Percentiles rank a stretch among this genome's conserved stretches.
phyloP scores from a whole-genome alignment of 768 basidiomycete genomes.

The Naganishia onofrii region DNA sequence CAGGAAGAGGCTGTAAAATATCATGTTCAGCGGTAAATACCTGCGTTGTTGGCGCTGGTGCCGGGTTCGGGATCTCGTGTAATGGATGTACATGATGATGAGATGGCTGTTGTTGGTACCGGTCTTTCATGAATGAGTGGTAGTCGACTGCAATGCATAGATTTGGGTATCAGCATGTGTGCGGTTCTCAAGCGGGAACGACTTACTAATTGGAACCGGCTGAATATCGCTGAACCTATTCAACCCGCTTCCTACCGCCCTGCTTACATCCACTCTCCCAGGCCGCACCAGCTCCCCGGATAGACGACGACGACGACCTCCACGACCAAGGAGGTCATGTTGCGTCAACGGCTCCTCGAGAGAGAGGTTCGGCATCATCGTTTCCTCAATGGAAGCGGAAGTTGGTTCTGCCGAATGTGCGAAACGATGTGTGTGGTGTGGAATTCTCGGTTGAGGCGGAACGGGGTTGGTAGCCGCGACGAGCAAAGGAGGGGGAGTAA shows the following conservation, averaged over 20 bases:
- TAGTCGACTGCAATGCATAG: background rate
- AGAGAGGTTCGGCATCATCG: too few relatives aligned
- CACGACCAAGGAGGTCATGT: too few relatives aligned
- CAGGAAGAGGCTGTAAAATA: background rate
- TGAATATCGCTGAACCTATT: slow-evolving; percentile 8
- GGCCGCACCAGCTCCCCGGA: background rate
- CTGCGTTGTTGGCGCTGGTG: background rate
- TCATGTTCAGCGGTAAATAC: background rate
- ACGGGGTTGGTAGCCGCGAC: background rate
- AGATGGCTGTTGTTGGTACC: background rate
- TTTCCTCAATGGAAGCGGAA: background rate
- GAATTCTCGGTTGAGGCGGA: background rate
- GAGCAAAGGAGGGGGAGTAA: background rate
- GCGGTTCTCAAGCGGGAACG: too few relatives aligned
- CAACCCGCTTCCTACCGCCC: background rate
- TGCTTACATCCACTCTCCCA: background rate
- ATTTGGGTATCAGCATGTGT: too few relatives aligned
- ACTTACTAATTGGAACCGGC: slow-evolving; percentile 14
- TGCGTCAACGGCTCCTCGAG: too few relatives aligned
- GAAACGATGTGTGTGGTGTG: slow-evolving; percentile 10
- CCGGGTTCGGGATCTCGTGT: slow-evolving; percentile 3
- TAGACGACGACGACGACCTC: too few relatives aligned
- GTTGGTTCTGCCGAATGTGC: slow-evolving; percentile 2
- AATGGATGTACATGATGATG: background rate
- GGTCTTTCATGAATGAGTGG: slow-evolving; percentile 8